phyloP scores from a whole-genome alignment of 257 asterid genomes.

The Solanum pimpinellifolium region DNA sequence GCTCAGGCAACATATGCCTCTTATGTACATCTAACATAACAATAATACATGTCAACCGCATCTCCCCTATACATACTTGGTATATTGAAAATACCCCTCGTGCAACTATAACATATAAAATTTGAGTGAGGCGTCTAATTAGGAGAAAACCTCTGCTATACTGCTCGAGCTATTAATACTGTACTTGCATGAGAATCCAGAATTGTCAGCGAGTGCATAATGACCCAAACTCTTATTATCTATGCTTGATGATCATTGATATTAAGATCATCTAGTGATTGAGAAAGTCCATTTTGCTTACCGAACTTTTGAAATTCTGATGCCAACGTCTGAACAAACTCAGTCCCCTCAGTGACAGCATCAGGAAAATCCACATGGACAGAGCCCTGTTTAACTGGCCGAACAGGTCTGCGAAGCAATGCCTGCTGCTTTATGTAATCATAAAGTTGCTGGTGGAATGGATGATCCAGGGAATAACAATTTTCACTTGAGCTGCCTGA shows the following conservation, averaged over 20 bases:
- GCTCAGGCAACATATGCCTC: neutral
- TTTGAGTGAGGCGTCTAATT: neutral
- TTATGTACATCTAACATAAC: neutral
- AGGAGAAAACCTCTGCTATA: neutral
- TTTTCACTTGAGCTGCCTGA: constrained; percentile 13
- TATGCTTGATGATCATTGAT: constrained; percentile 18
- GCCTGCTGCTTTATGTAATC: constrained; percentile 46
- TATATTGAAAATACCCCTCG: neutral
- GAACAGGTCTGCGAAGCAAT: constrained; percentile 4
- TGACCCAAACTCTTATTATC: neutral
- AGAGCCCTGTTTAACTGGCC: constrained; percentile 47
- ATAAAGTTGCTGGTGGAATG: constrained; percentile 57
- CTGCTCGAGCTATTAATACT: neutral
- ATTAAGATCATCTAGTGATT: constrained; percentile 21
- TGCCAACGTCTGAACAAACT: constrained; percentile 50
- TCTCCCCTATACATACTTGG: neutral
- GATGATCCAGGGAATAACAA: constrained; percentile 65
- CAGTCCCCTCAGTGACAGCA: constrained; percentile 34
- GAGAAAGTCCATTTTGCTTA: constrained; percentile 21
- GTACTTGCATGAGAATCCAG: neutral
- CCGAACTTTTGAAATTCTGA: constrained; percentile 39
- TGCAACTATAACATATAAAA: neutral
- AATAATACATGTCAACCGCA: neutral
- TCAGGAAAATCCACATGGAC: constrained; percentile 62
- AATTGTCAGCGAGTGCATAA: neutral